Percentiles rank a stretch among this genome's conserved stretches.
phyloP scores from a whole-genome alignment of 139 green algal genomes.

The Chlamydomonas sp. region DNA sequence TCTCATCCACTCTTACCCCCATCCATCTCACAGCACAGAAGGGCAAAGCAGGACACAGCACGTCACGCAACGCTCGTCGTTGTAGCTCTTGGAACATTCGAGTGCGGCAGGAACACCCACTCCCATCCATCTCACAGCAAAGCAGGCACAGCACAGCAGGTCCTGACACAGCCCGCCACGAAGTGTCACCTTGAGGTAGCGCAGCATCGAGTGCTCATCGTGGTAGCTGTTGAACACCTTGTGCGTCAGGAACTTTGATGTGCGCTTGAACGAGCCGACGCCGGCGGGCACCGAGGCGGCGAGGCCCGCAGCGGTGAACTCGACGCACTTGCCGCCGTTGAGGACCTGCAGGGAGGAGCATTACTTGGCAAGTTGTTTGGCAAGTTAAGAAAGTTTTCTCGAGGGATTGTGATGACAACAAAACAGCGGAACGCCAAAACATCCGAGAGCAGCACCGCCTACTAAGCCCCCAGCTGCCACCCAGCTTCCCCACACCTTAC shows the following conservation, averaged over 20 bases:
- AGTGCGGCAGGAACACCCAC: no score
- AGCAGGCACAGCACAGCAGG: no score
- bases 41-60: no score
- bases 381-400: conserved; percentile 4
- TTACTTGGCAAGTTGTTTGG: not conserved
- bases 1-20: no score
- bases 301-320: conserved; percentile 71
- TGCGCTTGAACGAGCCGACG: conserved; percentile 52
- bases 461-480: no score
- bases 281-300: conserved; percentile 40
- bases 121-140: not conserved
- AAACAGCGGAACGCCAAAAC: not conserved
- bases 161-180: no score
- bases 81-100: no score
- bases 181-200: conserved; percentile 20
- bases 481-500: no score
- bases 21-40: no score
- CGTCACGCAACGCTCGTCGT: no score
- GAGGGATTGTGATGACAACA: no score
- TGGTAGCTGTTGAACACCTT: conserved; percentile 92
- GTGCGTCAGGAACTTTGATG: conserved; percentile 68
- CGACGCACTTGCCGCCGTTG: conserved; percentile 44
- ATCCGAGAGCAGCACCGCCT: not conserved
- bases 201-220: conserved; percentile 59
- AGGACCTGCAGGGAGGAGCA: no score